phyloP scores from a whole-genome alignment of 1,284 basidiomycete species.

The Microbotryum violaceum region DNA sequence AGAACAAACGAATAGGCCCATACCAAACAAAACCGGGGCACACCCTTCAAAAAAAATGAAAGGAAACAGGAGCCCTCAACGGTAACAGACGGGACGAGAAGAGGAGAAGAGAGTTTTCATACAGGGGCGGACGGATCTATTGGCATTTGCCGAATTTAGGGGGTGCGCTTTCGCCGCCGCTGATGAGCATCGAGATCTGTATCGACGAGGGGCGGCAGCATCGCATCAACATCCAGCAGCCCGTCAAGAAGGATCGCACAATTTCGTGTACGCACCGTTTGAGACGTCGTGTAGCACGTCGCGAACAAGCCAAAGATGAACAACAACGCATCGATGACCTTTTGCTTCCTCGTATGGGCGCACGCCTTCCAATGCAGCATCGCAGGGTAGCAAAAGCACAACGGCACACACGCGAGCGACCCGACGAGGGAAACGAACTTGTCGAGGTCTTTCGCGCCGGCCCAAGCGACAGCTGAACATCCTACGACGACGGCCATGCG shows the following conservation, averaged over 20 bases:
- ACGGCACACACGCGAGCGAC: conserved; percentile 85
- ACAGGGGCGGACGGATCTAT: too few relatives aligned
- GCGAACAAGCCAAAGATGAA: conserved; percentile 75
- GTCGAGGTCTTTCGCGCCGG: conserved; percentile 83
- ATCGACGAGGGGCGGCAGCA: neutral
- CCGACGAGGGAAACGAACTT: conserved; percentile 90
- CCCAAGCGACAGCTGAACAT: conserved; percentile 70
- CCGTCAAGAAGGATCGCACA: neutral
- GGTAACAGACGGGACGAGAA: too few relatives aligned
- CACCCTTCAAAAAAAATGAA: too few relatives aligned
- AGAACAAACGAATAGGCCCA: too few relatives aligned
- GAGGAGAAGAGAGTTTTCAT: too few relatives aligned
- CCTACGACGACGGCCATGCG: conserved; percentile 66
- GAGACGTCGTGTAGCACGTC: conserved; percentile 72
- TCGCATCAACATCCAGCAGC: too few relatives aligned
- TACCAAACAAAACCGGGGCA: too few relatives aligned
- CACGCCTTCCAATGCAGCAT: conserved; percentile 84
- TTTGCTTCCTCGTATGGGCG: conserved; percentile 64
- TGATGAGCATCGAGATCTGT: conserved; percentile 12
- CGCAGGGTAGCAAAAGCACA: conserved; percentile 56
- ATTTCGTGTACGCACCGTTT: conserved; percentile 60
- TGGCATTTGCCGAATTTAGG: conserved; percentile 23
- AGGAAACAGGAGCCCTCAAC: too few relatives aligned
- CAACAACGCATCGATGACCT: conserved; percentile 64
- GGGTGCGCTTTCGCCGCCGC: conserved; percentile 3